Evolutionary conservation across 176 grass and related monocot species (phyloP).

Genomic region (Tuctoria greenei): DNA sequence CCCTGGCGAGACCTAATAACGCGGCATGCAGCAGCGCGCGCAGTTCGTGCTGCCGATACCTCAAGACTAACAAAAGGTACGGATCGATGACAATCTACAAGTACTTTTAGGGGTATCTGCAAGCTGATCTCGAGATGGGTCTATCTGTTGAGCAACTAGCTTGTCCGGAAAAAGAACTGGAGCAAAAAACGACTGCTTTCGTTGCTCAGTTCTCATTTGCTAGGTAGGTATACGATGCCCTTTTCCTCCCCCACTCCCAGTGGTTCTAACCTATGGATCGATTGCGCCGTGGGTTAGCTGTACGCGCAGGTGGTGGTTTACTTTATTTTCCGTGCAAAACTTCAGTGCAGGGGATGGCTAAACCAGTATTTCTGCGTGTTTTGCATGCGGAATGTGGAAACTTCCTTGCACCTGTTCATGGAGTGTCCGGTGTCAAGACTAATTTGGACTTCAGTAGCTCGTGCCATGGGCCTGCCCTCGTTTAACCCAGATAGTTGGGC

Average conservation of each 20-base stretch:
- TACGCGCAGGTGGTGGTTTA: too few relatives aligned
- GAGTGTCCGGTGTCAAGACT: too few relatives aligned
- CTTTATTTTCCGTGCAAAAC: too few relatives aligned
- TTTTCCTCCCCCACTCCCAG: background rate
- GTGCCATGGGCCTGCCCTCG: too few relatives aligned
- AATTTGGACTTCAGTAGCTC: too few relatives aligned
- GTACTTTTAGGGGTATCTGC: background rate
- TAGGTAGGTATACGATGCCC: background rate
- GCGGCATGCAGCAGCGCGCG: background rate
- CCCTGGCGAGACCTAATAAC: constrained; percentile 36
- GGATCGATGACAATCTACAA: background rate
- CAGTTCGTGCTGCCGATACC: constrained; percentile 2
- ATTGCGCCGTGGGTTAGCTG: too few relatives aligned
- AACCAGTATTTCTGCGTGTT: too few relatives aligned
- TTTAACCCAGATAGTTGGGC: too few relatives aligned
- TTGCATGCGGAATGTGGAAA: too few relatives aligned
- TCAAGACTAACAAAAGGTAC: background rate
- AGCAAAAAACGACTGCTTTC: constrained; percentile 14
- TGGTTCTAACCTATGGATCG: too few relatives aligned
- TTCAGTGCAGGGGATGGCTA: too few relatives aligned
- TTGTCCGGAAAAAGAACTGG: constrained; percentile 1
- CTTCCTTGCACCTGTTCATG: too few relatives aligned
- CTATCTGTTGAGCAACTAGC: background rate
- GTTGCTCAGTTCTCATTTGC: background rate
- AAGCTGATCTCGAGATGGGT: background rate